These are phyloP conservation scores for Limonomyces culmigenus DNA, from an alignment of 1,284 basidiomycete species.

Conservation along the genomic window DNA sequence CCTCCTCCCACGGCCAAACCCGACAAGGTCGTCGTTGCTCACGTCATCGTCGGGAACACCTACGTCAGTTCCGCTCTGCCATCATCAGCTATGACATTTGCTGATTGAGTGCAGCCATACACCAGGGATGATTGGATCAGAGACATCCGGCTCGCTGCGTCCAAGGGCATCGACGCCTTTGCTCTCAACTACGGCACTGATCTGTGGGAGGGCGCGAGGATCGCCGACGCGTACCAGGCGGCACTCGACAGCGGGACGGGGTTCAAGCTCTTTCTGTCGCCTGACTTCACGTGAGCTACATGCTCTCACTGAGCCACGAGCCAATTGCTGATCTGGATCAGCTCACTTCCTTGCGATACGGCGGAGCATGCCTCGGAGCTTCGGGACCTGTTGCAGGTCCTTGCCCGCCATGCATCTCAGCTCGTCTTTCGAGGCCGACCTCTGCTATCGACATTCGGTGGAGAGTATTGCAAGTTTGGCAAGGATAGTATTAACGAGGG, in stretches of 20 bases:
- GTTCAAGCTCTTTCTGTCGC: constrained; percentile 41
- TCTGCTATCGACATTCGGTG: constrained; percentile 36
- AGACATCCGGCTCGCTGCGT: constrained; percentile 40
- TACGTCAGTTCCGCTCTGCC: too few relatives aligned
- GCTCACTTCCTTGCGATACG: constrained; percentile 21
- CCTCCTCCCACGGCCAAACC: too few relatives aligned
- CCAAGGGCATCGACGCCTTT: constrained; percentile 39
- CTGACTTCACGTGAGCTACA: constrained; percentile 50
- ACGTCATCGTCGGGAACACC: constrained; percentile 55
- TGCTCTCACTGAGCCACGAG: too few relatives aligned
- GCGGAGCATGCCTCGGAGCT: constrained; percentile 19
- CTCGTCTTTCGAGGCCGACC: constrained; percentile 21
- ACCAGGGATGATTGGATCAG: constrained; percentile 34
- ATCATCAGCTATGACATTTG: too few relatives aligned
- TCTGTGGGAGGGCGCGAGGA: constrained; percentile 27
- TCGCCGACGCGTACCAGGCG: constrained; percentile 27
- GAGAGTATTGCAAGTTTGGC: constrained; percentile 32
- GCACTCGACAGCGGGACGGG: constrained; percentile 8
- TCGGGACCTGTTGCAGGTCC: constrained; percentile 22
- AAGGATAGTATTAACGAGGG: constrained; percentile 13
- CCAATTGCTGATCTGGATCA: too few relatives aligned
- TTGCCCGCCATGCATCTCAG: constrained; percentile 24
- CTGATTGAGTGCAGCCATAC: too few relatives aligned
- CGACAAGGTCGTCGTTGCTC: constrained; percentile 47
- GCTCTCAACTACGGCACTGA: constrained; percentile 29